Evolutionary conservation across 2,329 filamentous ascomycete species (phyloP).

Genomic region (Anisogramma anomala): DNA sequence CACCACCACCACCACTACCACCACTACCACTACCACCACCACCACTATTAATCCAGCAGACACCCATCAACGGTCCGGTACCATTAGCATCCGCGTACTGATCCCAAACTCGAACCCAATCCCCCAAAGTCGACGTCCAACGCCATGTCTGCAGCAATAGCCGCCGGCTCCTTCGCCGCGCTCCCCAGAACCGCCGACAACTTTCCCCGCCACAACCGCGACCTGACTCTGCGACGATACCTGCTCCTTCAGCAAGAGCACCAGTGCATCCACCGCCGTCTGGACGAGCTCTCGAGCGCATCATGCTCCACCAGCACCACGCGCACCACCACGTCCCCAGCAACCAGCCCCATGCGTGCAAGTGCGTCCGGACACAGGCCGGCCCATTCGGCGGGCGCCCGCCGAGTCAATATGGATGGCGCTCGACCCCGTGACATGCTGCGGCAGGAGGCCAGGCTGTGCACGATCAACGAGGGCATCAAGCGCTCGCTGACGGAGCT

Average conservation of each 20-base stretch:
- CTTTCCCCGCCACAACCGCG: constrained; percentile 26
- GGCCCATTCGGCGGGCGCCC: constrained; percentile 13
- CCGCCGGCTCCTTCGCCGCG: not conserved
- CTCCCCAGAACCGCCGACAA: constrained; percentile 4
- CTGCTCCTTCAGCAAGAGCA: constrained; percentile 43
- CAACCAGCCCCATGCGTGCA: constrained; percentile 6
- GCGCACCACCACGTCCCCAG: constrained; percentile 27
- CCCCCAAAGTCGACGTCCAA: constrained; percentile 11
- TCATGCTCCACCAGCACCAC: constrained; percentile 25
- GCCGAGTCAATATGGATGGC: constrained; percentile 20
- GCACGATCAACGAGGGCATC: constrained; percentile 47
- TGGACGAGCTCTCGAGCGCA: constrained; percentile 36
- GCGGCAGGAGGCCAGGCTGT: constrained; percentile 41
- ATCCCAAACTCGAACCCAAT: constrained; percentile 8
- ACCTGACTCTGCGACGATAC: constrained; percentile 42
- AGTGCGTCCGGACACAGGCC: constrained; percentile 6
- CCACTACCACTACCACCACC: not conserved
- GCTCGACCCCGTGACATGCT: constrained; percentile 39
- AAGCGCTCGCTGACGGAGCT: constrained; percentile 51
- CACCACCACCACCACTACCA: not conserved
- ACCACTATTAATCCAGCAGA: not conserved
- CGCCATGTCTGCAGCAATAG: constrained; percentile 5
- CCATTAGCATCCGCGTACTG: constrained; percentile 12
- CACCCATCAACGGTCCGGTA: constrained; percentile 10
- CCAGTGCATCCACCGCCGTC: constrained; percentile 38